phyloP scores from a whole-genome alignment of 345 rosid species.

The Laguncularia racemosa region DNA sequence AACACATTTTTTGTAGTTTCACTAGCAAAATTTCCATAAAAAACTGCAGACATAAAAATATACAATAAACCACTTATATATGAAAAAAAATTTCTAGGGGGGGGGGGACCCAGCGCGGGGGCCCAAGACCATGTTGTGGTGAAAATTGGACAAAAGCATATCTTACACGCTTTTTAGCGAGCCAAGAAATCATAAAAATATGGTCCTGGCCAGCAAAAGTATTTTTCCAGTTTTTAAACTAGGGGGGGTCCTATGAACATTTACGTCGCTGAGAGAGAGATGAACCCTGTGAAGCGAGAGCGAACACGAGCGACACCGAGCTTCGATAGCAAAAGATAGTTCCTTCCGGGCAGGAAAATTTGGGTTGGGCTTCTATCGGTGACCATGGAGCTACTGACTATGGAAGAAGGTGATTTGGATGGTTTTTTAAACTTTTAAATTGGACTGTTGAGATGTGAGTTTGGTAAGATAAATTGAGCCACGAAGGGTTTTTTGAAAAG shows the following conservation, averaged over 20 bases:
- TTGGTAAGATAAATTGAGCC: conserved; percentile 14
- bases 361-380: conserved; percentile 14
- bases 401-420: not conserved
- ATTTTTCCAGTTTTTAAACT: no score
- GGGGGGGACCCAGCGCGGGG: not conserved
- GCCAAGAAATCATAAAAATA: no score
- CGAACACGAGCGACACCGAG: conserved; percentile 77
- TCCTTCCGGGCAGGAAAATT: conserved; percentile 25
- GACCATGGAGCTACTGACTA: conserved; percentile 25
- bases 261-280: conserved; percentile 79
- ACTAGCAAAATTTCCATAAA: conserved; percentile 50
- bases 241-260: no score
- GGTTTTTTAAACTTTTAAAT: not conserved
- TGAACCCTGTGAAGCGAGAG: conserved; percentile 71
- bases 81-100: not conserved
- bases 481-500: conserved; percentile 11
- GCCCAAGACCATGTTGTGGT: not conserved
- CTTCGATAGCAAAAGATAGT: conserved; percentile 49
- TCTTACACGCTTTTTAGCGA: no score
- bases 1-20: conserved; percentile 72
- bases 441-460: conserved; percentile 8
- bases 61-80: not conserved
- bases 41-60: conserved; percentile 33
- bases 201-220: no score
- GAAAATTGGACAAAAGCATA: no score